phyloP scores from a whole-genome alignment of 1,139 yeast genomes.

The Kluyveromyces sp. region DNA sequence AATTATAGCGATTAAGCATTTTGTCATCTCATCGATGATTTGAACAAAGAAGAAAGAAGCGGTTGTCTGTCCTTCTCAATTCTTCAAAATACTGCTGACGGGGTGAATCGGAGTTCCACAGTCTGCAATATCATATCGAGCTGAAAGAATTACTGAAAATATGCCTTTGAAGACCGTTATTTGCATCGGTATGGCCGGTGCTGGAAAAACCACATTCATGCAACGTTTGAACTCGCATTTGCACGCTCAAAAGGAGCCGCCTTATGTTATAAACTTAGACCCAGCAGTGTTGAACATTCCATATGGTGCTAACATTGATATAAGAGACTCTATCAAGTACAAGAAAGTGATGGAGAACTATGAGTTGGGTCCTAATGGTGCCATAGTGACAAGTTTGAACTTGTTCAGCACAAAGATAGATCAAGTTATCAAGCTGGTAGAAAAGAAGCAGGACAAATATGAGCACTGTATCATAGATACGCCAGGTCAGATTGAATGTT shows the following conservation, averaged over 20 bases:
- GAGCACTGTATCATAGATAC: slow-evolving; percentile 85
- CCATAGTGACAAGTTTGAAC: slow-evolving; percentile 91
- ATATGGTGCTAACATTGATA: slow-evolving; percentile 90
- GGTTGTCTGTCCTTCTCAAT: background rate
- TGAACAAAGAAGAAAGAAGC: background rate
- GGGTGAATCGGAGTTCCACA: background rate
- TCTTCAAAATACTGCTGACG: background rate
- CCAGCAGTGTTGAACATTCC: slow-evolving; percentile 95
- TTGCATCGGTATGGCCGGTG: slow-evolving; percentile 96
- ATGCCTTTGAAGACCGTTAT: slow-evolving; percentile 63
- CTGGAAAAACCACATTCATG: slow-evolving; percentile 97
- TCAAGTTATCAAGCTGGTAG: slow-evolving; percentile 82
- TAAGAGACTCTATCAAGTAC: slow-evolving; percentile 92
- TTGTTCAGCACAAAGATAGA: slow-evolving; percentile 92
- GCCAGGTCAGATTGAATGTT: slow-evolving; percentile 98
- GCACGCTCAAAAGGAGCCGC: slow-evolving; percentile 59
- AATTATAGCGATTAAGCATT: background rate
- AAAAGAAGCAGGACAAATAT: slow-evolving; percentile 61
- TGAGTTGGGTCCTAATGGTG: slow-evolving; percentile 95
- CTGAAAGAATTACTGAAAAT: slow-evolving; percentile 4
- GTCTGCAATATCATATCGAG: no score
- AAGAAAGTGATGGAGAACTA: slow-evolving; percentile 92
- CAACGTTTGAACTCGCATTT: slow-evolving; percentile 88
- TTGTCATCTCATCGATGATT: slow-evolving; percentile 4
- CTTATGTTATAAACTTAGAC: slow-evolving; percentile 88